phyloP scores from a whole-genome alignment of 345 rosid genomes.

The Nasturtium officinale region DNA sequence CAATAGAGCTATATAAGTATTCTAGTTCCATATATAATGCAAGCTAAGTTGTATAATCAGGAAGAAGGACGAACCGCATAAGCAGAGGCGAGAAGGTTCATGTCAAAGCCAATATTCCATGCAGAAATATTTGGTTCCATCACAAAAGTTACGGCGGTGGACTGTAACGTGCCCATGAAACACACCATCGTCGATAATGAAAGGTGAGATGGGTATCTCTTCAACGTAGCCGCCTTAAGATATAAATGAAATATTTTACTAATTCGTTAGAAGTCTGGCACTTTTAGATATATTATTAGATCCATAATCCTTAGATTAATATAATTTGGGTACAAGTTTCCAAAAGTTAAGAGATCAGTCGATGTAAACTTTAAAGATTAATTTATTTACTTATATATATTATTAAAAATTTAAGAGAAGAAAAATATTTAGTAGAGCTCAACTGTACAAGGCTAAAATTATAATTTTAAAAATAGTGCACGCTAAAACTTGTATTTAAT shows the following conservation, averaged over 20 bases:
- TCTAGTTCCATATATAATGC: neutral
- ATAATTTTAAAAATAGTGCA: neutral
- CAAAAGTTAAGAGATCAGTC: neutral
- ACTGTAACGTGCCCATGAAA: conserved; percentile 83
- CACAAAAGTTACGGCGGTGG: conserved; percentile 76
- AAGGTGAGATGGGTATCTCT: conserved; percentile 83
- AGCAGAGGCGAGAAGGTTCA: conserved; percentile 91
- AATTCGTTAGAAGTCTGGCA: neutral
- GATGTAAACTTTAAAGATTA: too few relatives aligned
- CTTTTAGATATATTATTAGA: neutral
- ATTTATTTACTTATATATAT: neutral
- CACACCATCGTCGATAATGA: conserved; percentile 81
- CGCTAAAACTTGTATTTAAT: neutral
- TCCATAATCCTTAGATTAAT: neutral
- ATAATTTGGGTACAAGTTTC: neutral
- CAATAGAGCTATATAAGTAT: neutral
- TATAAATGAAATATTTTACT: neutral
- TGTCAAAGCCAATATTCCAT: conserved; percentile 87
- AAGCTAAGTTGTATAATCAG: neutral
- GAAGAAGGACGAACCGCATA: conserved; percentile 63
- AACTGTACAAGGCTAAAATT: neutral
- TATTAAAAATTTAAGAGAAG: neutral
- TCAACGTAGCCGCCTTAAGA: conserved; percentile 69
- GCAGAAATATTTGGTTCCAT: conserved; percentile 71
- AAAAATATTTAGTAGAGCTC: neutral